phyloP scores from a whole-genome alignment of 768 basidiomycete species.

The Lentinula sp. region DNA sequence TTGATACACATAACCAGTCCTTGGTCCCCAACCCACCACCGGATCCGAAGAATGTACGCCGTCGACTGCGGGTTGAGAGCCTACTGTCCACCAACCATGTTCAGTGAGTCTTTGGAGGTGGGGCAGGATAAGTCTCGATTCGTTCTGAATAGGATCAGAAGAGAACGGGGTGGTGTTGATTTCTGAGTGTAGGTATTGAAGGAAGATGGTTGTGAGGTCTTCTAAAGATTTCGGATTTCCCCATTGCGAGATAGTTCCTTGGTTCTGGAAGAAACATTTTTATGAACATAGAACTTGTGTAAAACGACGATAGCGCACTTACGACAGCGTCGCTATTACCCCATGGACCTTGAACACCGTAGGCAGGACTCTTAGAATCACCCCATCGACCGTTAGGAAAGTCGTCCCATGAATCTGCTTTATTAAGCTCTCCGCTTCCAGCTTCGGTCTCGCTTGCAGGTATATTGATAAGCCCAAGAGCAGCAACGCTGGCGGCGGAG shows the following conservation, averaged over 20 bases:
- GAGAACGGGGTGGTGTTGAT: slow-evolving; percentile 86
- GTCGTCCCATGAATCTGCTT: slow-evolving; percentile 84
- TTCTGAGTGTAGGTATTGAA: slow-evolving; percentile 69
- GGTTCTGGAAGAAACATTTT: slow-evolving; percentile 33
- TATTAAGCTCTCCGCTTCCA: slow-evolving; percentile 69
- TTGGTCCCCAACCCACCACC: slow-evolving; percentile 90
- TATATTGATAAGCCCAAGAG: slow-evolving; percentile 43
- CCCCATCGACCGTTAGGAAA: slow-evolving; percentile 99
- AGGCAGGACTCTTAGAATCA: slow-evolving; percentile 96
- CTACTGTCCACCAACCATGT: slow-evolving; percentile 91
- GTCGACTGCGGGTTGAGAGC: slow-evolving; percentile 92
- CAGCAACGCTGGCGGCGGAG: slow-evolving; percentile 58
- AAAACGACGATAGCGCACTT: neutral
- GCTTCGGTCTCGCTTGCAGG: slow-evolving; percentile 48
- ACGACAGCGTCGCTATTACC: slow-evolving; percentile 62
- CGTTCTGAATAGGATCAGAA: slow-evolving; percentile 68
- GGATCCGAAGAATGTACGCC: slow-evolving; percentile 68
- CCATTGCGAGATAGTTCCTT: slow-evolving; percentile 66
- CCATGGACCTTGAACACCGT: slow-evolving; percentile 76
- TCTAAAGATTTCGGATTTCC: slow-evolving; percentile 56
- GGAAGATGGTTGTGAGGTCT: slow-evolving; percentile 77
- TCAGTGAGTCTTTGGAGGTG: slow-evolving; percentile 73
- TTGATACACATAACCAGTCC: slow-evolving; percentile 91
- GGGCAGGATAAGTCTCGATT: slow-evolving; percentile 75
- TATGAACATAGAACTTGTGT: too few relatives aligned